Base-by-base conservation (phyloP, 768 basidiomycete genomes). In the Russula foetens region DNA sequence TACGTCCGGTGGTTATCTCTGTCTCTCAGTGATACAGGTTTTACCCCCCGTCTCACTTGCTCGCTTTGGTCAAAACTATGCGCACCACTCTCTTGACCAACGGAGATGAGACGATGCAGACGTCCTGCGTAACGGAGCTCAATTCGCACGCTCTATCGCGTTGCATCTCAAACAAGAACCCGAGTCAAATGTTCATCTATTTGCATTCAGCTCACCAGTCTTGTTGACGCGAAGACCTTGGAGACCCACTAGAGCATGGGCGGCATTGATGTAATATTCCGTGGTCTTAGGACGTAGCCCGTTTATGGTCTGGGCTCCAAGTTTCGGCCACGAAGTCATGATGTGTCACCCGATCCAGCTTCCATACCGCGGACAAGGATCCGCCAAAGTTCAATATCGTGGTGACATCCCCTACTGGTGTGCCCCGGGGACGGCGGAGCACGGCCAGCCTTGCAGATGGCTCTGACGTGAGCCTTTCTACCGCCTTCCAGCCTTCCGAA, bases 151-250 rank as follows among this genome's bases (percentile, higher is more conserved):
- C 28, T 69, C 71, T 7, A 66, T 61, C 24, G 65, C 61, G 33
- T 14, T 73, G 8, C 71, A 73, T 28, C 61, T 72, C 29, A 60
- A 67, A 7, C 75, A 78, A 62, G 79, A 81, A 63, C 69, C 73
- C 17, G 77, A 78, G 59, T 74, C 76, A 39, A 80, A 94, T 70
- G 82, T 86, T 1, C 72, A 81, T 1, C 90, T 92, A 0, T 97
- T 96, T 72, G 70, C 69, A 12, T 85, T 85, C 75, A 79, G 52
- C 84, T 98, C 17, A 95, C 95, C 1, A 82, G 84, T 62, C 81
- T 97, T 55, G 84, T 98, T 39, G 95, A 98, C 70, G 93, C 94
- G 9, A 98, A 97, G 74, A 86, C 77, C 63, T 64, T 94, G 12
- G 79, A 85, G 2, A 70, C 78, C 15, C 79, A 98, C 35, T 75